Base-by-base conservation (phyloP, 1,284 basidiomycete genomes). In the Kwoniella shivajii region DNA sequence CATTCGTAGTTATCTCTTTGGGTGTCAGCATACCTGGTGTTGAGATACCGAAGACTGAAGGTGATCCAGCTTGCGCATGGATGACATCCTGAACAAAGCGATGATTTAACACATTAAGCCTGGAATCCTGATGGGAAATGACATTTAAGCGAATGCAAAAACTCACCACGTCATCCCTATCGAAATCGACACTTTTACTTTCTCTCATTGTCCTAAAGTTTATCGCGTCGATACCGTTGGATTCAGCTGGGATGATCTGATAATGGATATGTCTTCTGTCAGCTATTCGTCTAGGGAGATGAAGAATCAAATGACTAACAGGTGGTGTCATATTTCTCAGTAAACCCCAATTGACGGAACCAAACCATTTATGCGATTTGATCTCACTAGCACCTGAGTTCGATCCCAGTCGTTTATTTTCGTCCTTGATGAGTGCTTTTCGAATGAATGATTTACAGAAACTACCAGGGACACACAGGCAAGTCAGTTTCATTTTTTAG, bases 351-450 rank as follows among this genome's bases (percentile, higher is more conserved):
- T 92, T 95, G 74, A 96, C 87, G 72, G 90, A 90, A 27, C 83
- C 81, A 80, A 99, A 99, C 96, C 96, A 99, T 77, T 93, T 96
- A 84, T 98, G 94, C 67, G 91, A 88, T 82, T 99, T 99, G 69
- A 99, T 93, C 79, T 99, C 96, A 68, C 91, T 94, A 44, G 96
- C 96, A 37, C 96, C 96, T 60, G 88, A 92, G 76, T 85, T 87
- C 76, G 90, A 92, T 44, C 95, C 95, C 52, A 99, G 79, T 53
- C 95, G 85, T 64, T 86, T 88, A 71, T 85, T 82, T 78, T 99
- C 95, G 70, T 89, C 88, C 82, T 99, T 99, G 83, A 92, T 90
- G 64, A 99, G 81, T 50, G 98, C 78, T 67, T 92, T 91, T 42
- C 84, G 84, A 67, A 99, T 85, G 72, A 91, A 84, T 65, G 92